Base-by-base conservation (phyloP, 2,329 filamentous ascomycete species). In the Aspergillus sp. region DNA sequence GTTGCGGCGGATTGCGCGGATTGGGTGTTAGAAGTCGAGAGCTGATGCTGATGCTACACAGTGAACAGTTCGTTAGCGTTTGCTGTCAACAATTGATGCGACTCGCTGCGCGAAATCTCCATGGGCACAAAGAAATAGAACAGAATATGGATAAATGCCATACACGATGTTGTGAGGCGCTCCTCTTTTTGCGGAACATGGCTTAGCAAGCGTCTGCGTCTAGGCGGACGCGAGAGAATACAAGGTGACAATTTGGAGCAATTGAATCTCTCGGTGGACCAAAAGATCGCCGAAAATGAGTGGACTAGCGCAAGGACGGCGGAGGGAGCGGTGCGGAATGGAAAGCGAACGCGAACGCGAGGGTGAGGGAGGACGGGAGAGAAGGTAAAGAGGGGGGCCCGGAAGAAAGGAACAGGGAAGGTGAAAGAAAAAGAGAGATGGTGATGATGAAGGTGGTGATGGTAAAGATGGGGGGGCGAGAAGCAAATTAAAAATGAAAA, bases 1-100 rank as follows among this genome's bases (percentile, higher is more conserved):
- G 86, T 86, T 59, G 93, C 92, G 56, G 91, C 91, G 47, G 89
- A 87, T 54, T 92, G 86, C 57, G 91, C 92, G 68, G 87, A 88
- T 56, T 89, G 87, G 51, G 86, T 86, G 56, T 87, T 87, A 57
- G 84, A 80, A 61, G 82, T 79, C 58, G 83, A 88, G 60, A 87
- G 77, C 64, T 86, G 84, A 86, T 58, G 37, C 20, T 55, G 47
- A 52, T 59, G 37, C 24, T 55, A 46, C 50, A 59, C 56, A 39
- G 37, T 27, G 30, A n/a, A 39, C 45, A 54, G 61, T 56, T 49
- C 59, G 60, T 58, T 30, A 30, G 27, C 27, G 39, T 15, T 20
- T 12, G 54, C 53, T 22, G 44, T 51, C 20, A 57, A 20, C 37
- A 47, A 50, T 48, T 24, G 27, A 49, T 11, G 12, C 20, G 27